Evolutionary conservation across 306 rosid genomes (phyloP).

Genomic region (Pyrus pyrifolia): DNA sequence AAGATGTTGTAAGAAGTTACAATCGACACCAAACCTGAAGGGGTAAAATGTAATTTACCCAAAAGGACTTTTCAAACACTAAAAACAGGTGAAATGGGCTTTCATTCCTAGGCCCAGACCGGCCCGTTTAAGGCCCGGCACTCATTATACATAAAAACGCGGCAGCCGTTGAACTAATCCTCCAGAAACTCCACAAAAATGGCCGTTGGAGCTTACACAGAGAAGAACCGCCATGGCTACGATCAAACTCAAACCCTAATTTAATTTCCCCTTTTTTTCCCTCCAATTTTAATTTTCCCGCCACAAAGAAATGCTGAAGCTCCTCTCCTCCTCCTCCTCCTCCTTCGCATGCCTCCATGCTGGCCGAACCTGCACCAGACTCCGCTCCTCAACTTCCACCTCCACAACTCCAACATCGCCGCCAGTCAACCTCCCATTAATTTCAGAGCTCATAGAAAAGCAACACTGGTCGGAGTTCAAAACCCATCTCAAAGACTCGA

Average conservation of each 20-base stretch:
- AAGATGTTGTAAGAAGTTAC: too few species aligned
- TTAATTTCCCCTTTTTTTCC: background rate
- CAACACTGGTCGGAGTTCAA: conserved; percentile 78
- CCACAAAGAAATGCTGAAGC: conserved; percentile 57
- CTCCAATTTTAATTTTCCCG: conserved; percentile 1
- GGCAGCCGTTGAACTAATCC: background rate
- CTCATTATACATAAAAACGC: background rate
- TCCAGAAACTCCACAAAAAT: conserved; percentile 13
- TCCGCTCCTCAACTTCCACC: conserved; percentile 8
- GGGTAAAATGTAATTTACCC: too few species aligned
- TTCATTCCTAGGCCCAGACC: background rate
- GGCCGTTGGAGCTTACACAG: conserved; percentile 30
- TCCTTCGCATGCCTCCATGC: conserved; percentile 17
- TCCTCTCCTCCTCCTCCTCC: conserved; percentile 28
- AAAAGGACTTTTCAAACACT: background rate
- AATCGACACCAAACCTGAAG: too few species aligned
- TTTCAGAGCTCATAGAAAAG: conserved; percentile 56
- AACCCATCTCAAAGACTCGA: conserved; percentile 38
- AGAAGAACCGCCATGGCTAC: conserved; percentile 8
- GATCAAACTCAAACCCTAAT: background rate
- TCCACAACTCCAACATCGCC: conserved; percentile 19
- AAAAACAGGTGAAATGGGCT: background rate
- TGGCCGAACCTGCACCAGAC: background rate
- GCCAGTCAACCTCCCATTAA: conserved; percentile 16
- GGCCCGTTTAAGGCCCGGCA: background rate